Evolutionary conservation across 208 protist species (phyloP).

Genomic region (Trypanosoma melophagium): DNA sequence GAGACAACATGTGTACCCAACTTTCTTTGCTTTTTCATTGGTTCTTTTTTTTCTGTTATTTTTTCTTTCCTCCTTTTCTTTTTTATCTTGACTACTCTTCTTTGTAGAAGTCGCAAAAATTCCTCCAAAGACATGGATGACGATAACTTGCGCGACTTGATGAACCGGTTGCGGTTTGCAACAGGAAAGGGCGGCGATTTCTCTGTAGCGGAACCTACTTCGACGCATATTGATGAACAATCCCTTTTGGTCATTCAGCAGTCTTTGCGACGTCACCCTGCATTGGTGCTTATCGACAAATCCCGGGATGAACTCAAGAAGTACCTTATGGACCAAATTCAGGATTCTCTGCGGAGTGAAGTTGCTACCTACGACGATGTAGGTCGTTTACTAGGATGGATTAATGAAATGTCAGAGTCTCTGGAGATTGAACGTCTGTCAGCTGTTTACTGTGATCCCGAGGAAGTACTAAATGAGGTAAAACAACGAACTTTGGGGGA

Average conservation of each 20-base stretch:
- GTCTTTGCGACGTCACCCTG: slow-evolving; percentile 65
- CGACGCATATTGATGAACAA: slow-evolving; percentile 39
- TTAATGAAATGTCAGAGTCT: slow-evolving; percentile 58
- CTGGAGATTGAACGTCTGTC: slow-evolving; percentile 73
- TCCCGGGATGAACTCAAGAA: slow-evolving; percentile 30
- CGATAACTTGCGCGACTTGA: slow-evolving; percentile 57
- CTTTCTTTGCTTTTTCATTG: background rate
- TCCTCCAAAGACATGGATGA: slow-evolving; percentile 34
- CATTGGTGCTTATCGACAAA: slow-evolving; percentile 22
- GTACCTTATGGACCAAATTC: slow-evolving; percentile 28
- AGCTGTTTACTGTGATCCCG: slow-evolving; percentile 45
- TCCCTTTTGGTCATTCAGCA: slow-evolving; percentile 66
- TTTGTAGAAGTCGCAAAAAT: background rate
- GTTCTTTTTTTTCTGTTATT: slow-evolving; percentile 11
- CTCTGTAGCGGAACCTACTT: slow-evolving; percentile 16
- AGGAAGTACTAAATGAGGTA: slow-evolving; percentile 15
- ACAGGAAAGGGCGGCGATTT: slow-evolving; percentile 47
- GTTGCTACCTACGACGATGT: slow-evolving; percentile 28
- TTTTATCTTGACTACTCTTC: slow-evolving; percentile 12
- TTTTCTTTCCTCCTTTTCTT: slow-evolving; percentile 19
- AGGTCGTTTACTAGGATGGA: slow-evolving; percentile 39
- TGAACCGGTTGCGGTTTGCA: slow-evolving; percentile 64
- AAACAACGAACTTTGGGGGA: slow-evolving; percentile 26
- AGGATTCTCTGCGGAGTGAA: slow-evolving; percentile 23
- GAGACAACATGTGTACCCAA: background rate